Evolutionary conservation across 1,284 basidiomycete species (phyloP), one percentile per base, ranked within the genome.

Genomic region (Grifola frondosa): DNA sequence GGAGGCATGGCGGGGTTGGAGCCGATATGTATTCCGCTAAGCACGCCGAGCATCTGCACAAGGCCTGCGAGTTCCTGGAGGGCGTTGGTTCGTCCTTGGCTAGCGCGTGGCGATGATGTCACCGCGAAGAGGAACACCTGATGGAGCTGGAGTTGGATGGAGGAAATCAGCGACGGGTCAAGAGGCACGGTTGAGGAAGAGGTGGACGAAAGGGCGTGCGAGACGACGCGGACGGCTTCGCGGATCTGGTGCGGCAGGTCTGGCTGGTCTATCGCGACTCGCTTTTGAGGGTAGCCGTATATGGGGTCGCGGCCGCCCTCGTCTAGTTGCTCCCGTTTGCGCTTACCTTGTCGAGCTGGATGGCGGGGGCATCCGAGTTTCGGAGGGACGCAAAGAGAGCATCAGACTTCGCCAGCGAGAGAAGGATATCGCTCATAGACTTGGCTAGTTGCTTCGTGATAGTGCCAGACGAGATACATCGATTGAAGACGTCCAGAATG

Each of bases 41-140:
- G 74, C 23, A 88, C 81, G 19, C 85, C 85, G 33, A 89, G 73
- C 53, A 87, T 82, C 54, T 88, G 86, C 46, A 88, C 84, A 43
- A 88, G 70, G 9, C 82, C 83, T 31, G 80, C 77, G 31, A 88
- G 77, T 60, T 89, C 86, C 58, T 86, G 84, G 3, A 88, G 64
- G 0, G 71, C 66, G 43, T 76, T 44, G 31, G 54, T 71, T 61
- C 74, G 77, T 29, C 75, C 74, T 17, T 67, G 71, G 15, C 76
- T 75, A 10, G 69, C 75, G 37, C 70, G 66, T 6, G 78, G 66
- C 13, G 80, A 76, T 23, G 78, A 82, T 8, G 84, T 88, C 42
- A 86, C 78, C 4, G 81, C 75, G 58, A 88, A 88, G 19, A 86
- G 68, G 59, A 87, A 88, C 10, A 87, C 69, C 48, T 87, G 84